Percentiles rank a stretch among this genome's conserved stretches.
phyloP scores from a whole-genome alignment of 345 rosid species.

The Citrus maxima region DNA sequence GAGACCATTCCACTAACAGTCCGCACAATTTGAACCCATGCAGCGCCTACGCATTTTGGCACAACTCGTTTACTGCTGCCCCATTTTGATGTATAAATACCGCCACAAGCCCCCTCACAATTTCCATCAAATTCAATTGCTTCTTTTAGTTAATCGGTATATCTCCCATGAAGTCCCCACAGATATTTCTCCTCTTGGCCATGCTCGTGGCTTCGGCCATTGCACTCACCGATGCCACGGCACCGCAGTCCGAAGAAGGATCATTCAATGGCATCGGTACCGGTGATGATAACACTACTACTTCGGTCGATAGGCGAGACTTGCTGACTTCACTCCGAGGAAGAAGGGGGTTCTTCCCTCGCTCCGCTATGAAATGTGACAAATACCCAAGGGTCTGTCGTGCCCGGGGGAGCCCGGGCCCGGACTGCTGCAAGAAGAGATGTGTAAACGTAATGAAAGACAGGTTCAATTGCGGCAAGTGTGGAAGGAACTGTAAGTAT shows the following conservation, averaged over 20 bases:
- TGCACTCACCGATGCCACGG: not conserved
- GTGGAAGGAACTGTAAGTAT: constrained; percentile 54
- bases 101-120: not conserved
- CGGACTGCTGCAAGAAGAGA: constrained; percentile 52
- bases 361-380: constrained; percentile 36
- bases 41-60: not conserved
- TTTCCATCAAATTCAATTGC: not conserved
- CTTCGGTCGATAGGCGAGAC: not conserved
- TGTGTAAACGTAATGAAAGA: constrained; percentile 48
- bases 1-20: constrained; percentile 24
- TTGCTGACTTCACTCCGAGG: constrained; percentile 14
- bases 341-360: constrained; percentile 4
- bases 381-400: constrained; percentile 47
- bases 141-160: not conserved
- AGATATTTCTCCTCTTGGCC: constrained; percentile 5
- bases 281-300: not conserved
- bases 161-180: constrained; percentile 14
- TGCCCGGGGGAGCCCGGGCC: constrained; percentile 46
- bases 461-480: constrained; percentile 44
- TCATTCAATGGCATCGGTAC: not conserved
- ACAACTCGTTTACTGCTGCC: too few species aligned
- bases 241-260: not conserved
- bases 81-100: constrained; percentile 15
- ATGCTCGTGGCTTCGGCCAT: constrained; percentile 13
- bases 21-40: not conserved